phyloP scores from a whole-genome alignment of 345 rosid genomes.

The Conringia planisiliqua region DNA sequence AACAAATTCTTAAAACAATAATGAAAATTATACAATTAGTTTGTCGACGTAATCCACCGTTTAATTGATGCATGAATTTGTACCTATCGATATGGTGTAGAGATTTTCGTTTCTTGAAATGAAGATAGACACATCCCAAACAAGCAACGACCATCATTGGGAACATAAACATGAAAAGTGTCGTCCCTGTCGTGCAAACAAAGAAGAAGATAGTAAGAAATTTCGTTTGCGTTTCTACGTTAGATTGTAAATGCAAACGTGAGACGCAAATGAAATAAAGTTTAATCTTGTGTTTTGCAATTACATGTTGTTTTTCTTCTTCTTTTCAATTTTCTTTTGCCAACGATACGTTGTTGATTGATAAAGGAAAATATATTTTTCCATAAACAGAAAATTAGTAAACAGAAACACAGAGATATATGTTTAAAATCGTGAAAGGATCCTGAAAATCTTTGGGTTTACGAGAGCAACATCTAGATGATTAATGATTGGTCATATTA shows the following conservation, averaged over 20 bases:
- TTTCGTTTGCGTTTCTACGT: too few species aligned
- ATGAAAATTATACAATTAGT: background rate
- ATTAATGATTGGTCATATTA: background rate
- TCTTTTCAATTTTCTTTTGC: too few species aligned
- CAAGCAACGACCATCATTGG: conserved; percentile 63
- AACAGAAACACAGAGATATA: background rate
- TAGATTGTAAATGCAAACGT: background rate
- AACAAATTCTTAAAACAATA: background rate
- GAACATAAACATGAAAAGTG: conserved; percentile 46
- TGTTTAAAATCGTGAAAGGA: background rate
- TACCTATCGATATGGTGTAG: conserved; percentile 7
- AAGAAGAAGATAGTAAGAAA: background rate
- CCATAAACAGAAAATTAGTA: background rate
- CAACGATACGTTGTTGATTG: too few species aligned
- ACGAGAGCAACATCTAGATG: background rate
- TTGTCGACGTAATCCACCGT: background rate
- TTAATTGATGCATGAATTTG: background rate
- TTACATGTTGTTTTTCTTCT: too few species aligned
- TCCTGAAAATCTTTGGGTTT: background rate
- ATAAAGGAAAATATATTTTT: too few species aligned
- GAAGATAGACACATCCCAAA: conserved; percentile 57
- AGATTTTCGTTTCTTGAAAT: conserved; percentile 31
- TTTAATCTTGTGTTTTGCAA: background rate
- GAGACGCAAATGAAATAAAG: background rate
- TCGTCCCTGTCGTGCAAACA: conserved; percentile 39